Evolutionary conservation across 2,329 filamentous ascomycete species (phyloP).

Genomic region (Ophiostoma novo-ulmi): DNA sequence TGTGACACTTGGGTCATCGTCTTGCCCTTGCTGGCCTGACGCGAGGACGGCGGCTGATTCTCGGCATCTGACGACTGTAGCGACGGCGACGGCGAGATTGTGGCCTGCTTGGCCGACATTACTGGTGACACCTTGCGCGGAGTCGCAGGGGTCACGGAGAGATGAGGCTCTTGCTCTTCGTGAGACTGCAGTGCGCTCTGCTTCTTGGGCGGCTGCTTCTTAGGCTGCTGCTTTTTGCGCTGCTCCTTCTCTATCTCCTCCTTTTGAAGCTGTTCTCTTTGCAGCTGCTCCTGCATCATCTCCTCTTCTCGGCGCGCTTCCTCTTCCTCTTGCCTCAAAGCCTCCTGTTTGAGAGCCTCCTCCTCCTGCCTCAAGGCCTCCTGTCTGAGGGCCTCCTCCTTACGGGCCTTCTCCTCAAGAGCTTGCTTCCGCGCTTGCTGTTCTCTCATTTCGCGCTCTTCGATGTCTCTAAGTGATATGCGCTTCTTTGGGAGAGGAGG

Average conservation of each 20-base stretch:
- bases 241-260: conserved; percentile 6
- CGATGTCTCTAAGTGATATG: conserved; percentile 8
- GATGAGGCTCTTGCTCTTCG: conserved; percentile 9
- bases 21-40: conserved; percentile 46
- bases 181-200: neutral
- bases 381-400: neutral
- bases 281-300: neutral
- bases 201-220: conserved; percentile 16
- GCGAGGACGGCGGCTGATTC: conserved; percentile 68
- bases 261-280: conserved; percentile 1
- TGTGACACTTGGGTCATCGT: conserved; percentile 41
- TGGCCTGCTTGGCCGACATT: conserved; percentile 49
- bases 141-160: conserved; percentile 35
- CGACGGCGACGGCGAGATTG: conserved; percentile 58
- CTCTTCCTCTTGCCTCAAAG: neutral
- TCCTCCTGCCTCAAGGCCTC: conserved; percentile 27
- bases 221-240: conserved; percentile 11
- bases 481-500: conserved; percentile 9
- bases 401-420: conserved; percentile 1
- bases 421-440: conserved; percentile 7
- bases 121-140: conserved; percentile 42
- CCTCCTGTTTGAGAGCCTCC: neutral
- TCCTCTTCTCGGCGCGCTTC: neutral
- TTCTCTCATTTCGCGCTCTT: conserved; percentile 11
- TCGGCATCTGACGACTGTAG: conserved; percentile 76